Conservation (phyloP, 1,284 basidiomycete species). For the Jaminaea rosea region DNA sequence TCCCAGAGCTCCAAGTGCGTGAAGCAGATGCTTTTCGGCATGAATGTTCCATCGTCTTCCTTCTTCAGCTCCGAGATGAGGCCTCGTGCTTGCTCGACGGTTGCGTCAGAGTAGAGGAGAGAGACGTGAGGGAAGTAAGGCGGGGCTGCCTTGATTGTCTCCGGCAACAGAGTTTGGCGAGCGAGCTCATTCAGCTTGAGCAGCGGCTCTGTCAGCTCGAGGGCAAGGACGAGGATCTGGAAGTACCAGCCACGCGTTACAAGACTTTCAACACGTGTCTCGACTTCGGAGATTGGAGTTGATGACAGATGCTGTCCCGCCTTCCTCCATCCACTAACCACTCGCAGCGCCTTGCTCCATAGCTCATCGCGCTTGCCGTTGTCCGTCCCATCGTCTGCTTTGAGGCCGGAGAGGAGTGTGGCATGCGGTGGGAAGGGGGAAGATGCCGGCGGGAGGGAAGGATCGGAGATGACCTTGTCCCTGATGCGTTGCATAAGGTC, state of each 20-base stretch:
- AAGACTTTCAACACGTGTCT: conserved; percentile 4
- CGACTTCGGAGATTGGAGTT: neutral
- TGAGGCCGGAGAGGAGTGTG: conserved; percentile 10
- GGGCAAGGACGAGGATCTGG: conserved; percentile 10
- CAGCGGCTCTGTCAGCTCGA: neutral
- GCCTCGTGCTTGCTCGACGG: conserved; percentile 3
- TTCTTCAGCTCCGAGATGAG: conserved; percentile 10
- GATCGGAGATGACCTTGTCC: too few species aligned
- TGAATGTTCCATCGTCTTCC: neutral
- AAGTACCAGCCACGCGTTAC: conserved; percentile 11
- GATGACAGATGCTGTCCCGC: neutral
- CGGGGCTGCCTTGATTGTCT: conserved; percentile 7
- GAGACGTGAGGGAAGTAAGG: conserved; percentile 22
- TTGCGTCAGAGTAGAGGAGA: conserved; percentile 14
- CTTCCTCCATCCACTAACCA: neutral
- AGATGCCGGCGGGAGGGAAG: neutral
- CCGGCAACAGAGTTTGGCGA: neutral
- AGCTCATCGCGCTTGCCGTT: neutral
- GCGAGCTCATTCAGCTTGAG: conserved; percentile 8
- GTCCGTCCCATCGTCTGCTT: neutral
- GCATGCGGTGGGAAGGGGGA: conserved; percentile 11
- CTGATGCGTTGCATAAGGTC: neutral
- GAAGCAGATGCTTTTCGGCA: conserved; percentile 6
- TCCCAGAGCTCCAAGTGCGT: conserved; percentile 10
- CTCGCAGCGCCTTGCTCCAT: conserved; percentile 1